Percentiles rank a stretch among this genome's conserved stretches.
Conservation (phyloP, 306 rosid genomes). For the Prinsepia uniflora region DNA sequence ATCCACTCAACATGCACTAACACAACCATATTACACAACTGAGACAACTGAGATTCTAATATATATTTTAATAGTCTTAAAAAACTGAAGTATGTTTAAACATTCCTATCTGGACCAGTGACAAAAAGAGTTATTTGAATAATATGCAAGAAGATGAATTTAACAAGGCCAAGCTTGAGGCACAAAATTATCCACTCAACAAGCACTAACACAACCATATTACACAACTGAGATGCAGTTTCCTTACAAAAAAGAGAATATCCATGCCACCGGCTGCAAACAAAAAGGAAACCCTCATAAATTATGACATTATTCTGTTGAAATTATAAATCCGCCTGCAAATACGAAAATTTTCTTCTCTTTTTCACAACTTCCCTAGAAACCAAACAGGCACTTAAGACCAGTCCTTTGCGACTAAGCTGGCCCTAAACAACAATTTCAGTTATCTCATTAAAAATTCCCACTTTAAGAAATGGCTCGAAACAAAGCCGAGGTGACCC, state of each 20-base stretch:
- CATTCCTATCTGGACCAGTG: not conserved
- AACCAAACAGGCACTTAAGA: too few relatives aligned
- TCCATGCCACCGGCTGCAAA: slow-evolving; percentile 1
- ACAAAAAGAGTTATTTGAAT: not conserved
- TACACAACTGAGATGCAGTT: not conserved
- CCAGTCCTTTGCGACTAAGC: not conserved
- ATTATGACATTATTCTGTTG: too few relatives aligned
- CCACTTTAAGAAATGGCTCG: not conserved
- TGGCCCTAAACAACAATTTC: not conserved
- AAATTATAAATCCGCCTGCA: not conserved
- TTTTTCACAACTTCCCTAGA: too few relatives aligned
- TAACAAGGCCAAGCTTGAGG: not conserved
- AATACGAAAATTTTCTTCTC: not conserved
- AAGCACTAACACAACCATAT: not conserved
- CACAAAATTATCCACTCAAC: not conserved
- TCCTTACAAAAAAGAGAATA: not conserved
- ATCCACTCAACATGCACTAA: not conserved
- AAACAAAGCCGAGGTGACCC: not conserved
- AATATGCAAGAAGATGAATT: not conserved
- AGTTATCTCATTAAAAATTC: not conserved
- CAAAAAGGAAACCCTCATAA: not conserved
- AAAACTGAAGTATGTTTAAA: too few relatives aligned
- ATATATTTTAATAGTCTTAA: too few relatives aligned
- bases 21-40: not conserved
- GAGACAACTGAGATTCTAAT: too few relatives aligned